These are phyloP conservation scores for Yamadazyma pseudoaaseri DNA, from an alignment of 1,139 yeast genomes.

Conservation along the genomic window DNA sequence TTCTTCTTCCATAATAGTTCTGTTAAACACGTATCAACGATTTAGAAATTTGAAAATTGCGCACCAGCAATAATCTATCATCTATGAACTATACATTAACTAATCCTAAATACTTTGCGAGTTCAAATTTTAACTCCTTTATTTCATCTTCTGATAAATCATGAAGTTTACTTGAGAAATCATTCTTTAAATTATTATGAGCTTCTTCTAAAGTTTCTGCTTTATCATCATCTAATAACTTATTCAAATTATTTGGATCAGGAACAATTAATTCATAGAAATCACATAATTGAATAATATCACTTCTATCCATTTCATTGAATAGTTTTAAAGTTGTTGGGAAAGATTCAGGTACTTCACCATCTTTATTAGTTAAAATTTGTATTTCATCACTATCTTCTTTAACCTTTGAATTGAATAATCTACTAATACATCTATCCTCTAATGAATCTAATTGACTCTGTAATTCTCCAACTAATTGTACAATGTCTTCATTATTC, in stretches of 20 bases:
- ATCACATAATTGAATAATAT: constrained; percentile 54
- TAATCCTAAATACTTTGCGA: constrained; percentile 66
- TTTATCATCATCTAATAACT: constrained; percentile 43
- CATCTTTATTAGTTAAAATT: constrained; percentile 61
- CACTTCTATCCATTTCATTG: constrained; percentile 38
- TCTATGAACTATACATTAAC: neutral
- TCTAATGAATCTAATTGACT: constrained; percentile 76
- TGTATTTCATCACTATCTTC: constrained; percentile 17
- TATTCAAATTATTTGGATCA: constrained; percentile 44
- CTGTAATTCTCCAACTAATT: constrained; percentile 84
- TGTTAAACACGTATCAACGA: constrained; percentile 4
- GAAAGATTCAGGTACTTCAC: constrained; percentile 60
- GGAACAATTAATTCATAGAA: constrained; percentile 70
- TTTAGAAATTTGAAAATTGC: constrained; percentile 1
- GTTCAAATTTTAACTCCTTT: constrained; percentile 55
- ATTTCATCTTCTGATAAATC: constrained; percentile 29
- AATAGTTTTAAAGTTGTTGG: constrained; percentile 64
- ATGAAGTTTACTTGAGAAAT: constrained; percentile 41
- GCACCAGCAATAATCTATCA: neutral
- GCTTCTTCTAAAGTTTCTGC: constrained; percentile 31
- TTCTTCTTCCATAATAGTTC: constrained; percentile 28
- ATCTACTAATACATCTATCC: constrained; percentile 61
- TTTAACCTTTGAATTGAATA: constrained; percentile 41
- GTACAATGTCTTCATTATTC: constrained; percentile 80
- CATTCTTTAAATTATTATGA: constrained; percentile 27